Evolutionary conservation across 140 eudicot genomes (phyloP).

Genomic region (Ambrosia hybrid): DNA sequence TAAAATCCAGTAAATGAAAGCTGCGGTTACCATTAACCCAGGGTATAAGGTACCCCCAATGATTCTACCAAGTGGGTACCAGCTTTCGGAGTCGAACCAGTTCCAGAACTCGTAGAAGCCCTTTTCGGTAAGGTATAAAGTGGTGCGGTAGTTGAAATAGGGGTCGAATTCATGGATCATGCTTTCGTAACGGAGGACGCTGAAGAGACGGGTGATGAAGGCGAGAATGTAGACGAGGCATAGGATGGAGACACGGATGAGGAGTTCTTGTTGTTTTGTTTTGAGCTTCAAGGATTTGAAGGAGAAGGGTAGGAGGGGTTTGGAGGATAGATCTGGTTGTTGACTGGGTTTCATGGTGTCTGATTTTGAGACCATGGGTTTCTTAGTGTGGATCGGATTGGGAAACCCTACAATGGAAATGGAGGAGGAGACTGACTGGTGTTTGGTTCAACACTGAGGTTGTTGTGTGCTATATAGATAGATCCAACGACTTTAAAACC

Average conservation of each 20-base stretch:
- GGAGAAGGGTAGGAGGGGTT: constrained; percentile 36
- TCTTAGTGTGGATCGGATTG: no score
- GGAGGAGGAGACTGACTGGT: no score
- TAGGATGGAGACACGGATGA: constrained; percentile 75
- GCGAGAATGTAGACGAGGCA: constrained; percentile 77
- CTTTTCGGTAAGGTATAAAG: constrained; percentile 67
- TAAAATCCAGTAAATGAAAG: constrained; percentile 61
- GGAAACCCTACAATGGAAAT: no score
- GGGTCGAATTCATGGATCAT: constrained; percentile 99
- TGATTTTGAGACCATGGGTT: no score
- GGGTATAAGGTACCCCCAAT: constrained; percentile 89
- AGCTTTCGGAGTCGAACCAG: constrained; percentile 95
- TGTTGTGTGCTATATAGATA: no score
- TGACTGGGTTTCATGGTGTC: no score
- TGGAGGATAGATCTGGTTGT: constrained; percentile 10
- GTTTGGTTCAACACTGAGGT: no score
- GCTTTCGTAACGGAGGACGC: constrained; percentile 83
- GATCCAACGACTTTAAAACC: no score
- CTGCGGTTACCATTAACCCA: constrained; percentile 92
- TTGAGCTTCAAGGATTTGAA: constrained; percentile 66
- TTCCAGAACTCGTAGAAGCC: constrained; percentile 98
- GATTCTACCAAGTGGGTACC: constrained; percentile 91
- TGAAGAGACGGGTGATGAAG: constrained; percentile 79
- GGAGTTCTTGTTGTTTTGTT: constrained; percentile 88
- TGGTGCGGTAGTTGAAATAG: constrained; percentile 85